phyloP scores from a whole-genome alignment of 139 green algal species.

The Picocystis salinarum region DNA sequence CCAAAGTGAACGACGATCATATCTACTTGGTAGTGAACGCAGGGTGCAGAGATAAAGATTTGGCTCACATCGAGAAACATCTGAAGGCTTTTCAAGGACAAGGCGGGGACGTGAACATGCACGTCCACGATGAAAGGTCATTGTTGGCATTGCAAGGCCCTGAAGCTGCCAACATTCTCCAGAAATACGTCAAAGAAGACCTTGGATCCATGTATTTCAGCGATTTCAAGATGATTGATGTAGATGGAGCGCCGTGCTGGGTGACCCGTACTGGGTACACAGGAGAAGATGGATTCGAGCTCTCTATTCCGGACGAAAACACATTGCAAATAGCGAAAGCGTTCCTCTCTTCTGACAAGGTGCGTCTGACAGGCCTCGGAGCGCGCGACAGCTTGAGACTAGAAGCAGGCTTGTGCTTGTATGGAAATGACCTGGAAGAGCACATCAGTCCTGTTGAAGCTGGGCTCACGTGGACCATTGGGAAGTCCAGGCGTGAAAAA shows the following conservation, averaged over 20 bases:
- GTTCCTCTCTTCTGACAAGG: conserved; percentile 30
- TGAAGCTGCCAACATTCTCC: conserved; percentile 19
- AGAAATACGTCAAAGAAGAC: conserved; percentile 34
- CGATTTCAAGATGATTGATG: conserved; percentile 48
- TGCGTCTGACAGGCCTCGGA: conserved; percentile 71
- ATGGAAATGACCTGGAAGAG: conserved; percentile 94
- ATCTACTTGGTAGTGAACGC: conserved; percentile 97
- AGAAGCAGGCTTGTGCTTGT: conserved; percentile 94
- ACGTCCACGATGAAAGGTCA: conserved; percentile 68
- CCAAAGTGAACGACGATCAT: conserved; percentile 50
- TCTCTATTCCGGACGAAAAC: conserved; percentile 55
- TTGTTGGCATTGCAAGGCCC: conserved; percentile 34
- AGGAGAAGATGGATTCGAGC: conserved; percentile 97
- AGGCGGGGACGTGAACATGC: conserved; percentile 35
- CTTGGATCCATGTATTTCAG: conserved; percentile 80
- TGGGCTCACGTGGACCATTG: conserved; percentile 89
- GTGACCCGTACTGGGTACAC: conserved; percentile 94
- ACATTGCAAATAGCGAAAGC: conserved; percentile 50
- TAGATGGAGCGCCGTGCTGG: conserved; percentile 60
- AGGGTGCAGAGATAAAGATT: conserved; percentile 88
- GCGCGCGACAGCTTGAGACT: conserved; percentile 82
- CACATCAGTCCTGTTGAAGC: conserved; percentile 85
- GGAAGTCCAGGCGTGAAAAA: conserved; percentile 35
- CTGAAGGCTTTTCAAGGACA: conserved; percentile 36
- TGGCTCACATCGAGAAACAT: conserved; percentile 72